Evolutionary conservation across 73 alveolate genomes (phyloP).

Genomic region (Tetrahymena elliotti): DNA sequence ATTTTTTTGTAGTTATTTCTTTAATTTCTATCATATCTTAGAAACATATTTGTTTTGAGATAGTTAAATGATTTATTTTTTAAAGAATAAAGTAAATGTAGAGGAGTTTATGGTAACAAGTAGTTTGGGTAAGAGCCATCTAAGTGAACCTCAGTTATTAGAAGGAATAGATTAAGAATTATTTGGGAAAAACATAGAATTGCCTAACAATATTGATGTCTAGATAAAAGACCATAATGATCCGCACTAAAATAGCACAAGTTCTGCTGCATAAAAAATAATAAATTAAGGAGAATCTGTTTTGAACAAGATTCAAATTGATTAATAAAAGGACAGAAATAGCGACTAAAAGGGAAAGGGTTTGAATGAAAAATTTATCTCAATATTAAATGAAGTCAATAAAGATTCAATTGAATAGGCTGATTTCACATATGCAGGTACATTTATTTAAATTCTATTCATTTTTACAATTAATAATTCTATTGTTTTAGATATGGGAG

Average conservation of each 20-base stretch:
- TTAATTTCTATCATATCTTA: no score
- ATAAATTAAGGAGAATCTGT: not conserved
- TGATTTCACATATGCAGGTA: not conserved
- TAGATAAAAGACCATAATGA: not conserved
- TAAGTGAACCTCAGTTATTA: not conserved
- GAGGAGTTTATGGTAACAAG: not conserved
- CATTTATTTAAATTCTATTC: not conserved
- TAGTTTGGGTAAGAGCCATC: not conserved
- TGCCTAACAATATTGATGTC: not conserved
- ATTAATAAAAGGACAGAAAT: not conserved
- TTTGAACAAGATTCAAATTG: not conserved
- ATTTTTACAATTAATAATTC: not conserved
- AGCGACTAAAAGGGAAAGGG: not conserved
- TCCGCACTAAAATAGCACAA: not conserved
- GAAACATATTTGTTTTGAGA: no score
- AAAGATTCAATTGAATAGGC: not conserved
- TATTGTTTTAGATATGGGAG: not conserved
- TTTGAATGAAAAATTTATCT: not conserved
- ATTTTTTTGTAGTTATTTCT: not conserved
- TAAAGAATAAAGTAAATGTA: not conserved
- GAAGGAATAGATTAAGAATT: not conserved
- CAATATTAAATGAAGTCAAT: not conserved
- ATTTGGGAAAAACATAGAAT: not conserved
- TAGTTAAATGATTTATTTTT: no score
- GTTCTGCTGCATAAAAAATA: not conserved